Base-by-base conservation (phyloP, 2,329 filamentous ascomycete species). In the Cladobotryum mycophilum region DNA sequence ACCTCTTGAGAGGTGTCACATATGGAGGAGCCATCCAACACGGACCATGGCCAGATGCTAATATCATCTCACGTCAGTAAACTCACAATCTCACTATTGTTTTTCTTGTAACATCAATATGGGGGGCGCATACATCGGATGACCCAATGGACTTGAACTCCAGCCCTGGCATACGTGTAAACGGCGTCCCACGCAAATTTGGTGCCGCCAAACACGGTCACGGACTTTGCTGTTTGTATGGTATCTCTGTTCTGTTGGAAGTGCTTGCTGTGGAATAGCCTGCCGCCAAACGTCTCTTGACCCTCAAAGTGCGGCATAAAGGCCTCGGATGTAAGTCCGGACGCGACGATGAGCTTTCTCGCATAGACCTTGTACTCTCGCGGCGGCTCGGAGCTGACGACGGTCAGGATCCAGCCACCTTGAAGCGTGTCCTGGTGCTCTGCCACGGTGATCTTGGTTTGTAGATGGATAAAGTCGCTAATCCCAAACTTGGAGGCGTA, bases 141-240 rank as follows among this genome's bases (percentile, higher is more conserved):
- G 5, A 86, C 70, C 75, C 82, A 79, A 42, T 84, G 71, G 1
- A 84, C 81, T 48, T 76, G 65, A 33, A 79, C 69, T 1, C 79
- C 81, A 25, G 71, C 70, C 5, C 70, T 70, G 2, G 77, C 82
- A 56, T 80, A 83, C 1, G 79, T 71, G 56, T 86, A 85, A 0
- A 81, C 80, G 11, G 79, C 74, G 63, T 88, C 84, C 71, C 77
- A 85, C 0, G 81, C 82, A 2, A 77, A 82, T 62, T 88, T 88
- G 3, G 74, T 78, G 2, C 76, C 80, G 2, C 85, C 84, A 12
- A 86, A 72, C 1, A 88, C 74, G 0, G 79, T 76, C 17, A 76
- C 69, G 0, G 62, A 64, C 46, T 71, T 72, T n/a, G 68, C 67
- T 2, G 67, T 66, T 17, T 70, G 57, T 2, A 80, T 56, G 0